Conservation (phyloP, 2,329 filamentous ascomycete species). For the Ophiostoma tasmaniense region DNA sequence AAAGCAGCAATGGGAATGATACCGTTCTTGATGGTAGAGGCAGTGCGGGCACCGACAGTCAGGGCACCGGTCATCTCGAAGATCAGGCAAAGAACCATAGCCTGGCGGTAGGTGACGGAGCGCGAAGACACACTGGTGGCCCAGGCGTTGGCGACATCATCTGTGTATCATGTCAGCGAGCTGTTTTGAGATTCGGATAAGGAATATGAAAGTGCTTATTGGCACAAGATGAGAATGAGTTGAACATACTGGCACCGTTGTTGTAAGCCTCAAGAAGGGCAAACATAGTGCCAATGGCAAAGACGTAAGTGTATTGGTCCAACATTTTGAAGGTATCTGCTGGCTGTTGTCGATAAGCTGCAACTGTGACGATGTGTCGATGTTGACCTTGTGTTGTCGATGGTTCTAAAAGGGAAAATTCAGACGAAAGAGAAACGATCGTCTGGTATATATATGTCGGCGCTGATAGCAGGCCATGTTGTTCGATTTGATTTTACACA, state of each 20-base stretch:
- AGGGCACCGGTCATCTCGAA: conserved; percentile 63
- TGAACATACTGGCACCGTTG: conserved; percentile 61
- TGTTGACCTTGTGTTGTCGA: neutral
- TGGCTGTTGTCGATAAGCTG: neutral
- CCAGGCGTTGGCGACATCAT: conserved; percentile 81
- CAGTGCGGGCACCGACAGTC: conserved; percentile 59
- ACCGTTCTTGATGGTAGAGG: conserved; percentile 71
- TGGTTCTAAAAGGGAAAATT: neutral
- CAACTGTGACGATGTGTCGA: neutral
- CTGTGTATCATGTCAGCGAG: conserved; percentile 29
- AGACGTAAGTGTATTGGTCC: conserved; percentile 59
- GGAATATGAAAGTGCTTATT: neutral
- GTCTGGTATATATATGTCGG: conserved; percentile 1
- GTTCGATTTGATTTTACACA: neutral
- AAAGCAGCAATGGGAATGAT: conserved; percentile 57
- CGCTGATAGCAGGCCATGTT: neutral
- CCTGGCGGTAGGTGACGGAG: conserved; percentile 62
- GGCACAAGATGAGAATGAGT: neutral
- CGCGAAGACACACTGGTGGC: conserved; percentile 75
- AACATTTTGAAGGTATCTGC: conserved; percentile 28
- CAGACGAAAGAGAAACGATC: neutral
- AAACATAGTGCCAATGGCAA: conserved; percentile 68
- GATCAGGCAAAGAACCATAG: conserved; percentile 56
- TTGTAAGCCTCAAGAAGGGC: conserved; percentile 70
- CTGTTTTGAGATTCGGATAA: neutral